A percentile compares a stretch with the other conserved stretches of the same genome.
Conservation (phyloP, 139 green algal species). For the Closterium sp. region DNA sequence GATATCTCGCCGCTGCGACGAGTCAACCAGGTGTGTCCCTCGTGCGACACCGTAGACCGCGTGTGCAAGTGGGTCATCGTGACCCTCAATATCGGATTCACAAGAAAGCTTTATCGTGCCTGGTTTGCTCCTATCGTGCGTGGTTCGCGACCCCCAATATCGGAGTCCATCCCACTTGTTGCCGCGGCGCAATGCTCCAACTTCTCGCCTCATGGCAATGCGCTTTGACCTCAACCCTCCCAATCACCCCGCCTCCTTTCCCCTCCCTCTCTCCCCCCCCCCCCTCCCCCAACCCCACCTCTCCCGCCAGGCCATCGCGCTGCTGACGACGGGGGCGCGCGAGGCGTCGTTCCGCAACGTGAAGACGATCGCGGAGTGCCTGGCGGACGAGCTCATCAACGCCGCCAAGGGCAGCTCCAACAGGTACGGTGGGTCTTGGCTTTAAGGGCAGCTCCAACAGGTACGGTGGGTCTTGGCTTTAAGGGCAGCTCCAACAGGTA, state of each 20-base stretch:
- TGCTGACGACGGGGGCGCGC: conserved; percentile 91
- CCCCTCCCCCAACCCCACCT: no score
- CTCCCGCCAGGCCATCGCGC: conserved; percentile 73
- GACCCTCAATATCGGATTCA: no score
- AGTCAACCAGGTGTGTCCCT: conserved; percentile 86
- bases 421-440: conserved; percentile 58
- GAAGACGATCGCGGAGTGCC: conserved; percentile 99
- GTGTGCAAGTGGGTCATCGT: no score
- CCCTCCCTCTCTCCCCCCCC: background rate
- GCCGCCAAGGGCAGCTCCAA: conserved; percentile 98
- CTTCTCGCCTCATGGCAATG: background rate
- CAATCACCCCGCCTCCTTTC: background rate
- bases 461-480: no score
- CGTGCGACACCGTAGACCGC: no score
- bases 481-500: no score
- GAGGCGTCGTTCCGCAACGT: conserved; percentile 98
- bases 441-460: background rate
- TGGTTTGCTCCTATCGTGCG: no score
- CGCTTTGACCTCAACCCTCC: background rate
- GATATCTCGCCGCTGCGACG: conserved; percentile 97
- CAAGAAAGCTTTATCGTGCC: no score
- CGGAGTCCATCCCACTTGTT: no score
- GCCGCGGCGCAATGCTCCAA: no score
- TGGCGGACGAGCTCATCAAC: conserved; percentile 99
- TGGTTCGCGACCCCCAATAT: no score